phyloP scores from a whole-genome alignment of 106 monocot species.

The Allium fistulosum region DNA sequence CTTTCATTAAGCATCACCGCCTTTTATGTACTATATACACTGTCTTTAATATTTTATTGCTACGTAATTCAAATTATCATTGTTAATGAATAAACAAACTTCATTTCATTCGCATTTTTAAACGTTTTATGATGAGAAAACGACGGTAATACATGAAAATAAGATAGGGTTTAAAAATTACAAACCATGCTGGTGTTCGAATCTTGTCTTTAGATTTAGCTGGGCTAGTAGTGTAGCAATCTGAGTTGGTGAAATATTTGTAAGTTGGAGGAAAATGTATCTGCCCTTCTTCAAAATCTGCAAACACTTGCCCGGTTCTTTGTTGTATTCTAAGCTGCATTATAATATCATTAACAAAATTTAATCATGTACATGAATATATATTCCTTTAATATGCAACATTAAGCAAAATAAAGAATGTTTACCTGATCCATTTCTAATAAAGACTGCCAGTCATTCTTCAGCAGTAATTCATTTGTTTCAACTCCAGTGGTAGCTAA shows the following conservation, averaged over 20 bases:
- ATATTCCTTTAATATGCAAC: not conserved
- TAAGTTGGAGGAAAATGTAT: constrained; percentile 86
- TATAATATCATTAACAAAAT: not conserved
- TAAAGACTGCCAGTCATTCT: constrained; percentile 56
- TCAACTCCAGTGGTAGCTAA: constrained; percentile 24
- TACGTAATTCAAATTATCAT: no score
- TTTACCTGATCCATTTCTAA: constrained; percentile 75
- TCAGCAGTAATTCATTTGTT: constrained; percentile 31
- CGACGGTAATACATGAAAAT: not conserved
- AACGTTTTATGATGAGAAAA: not conserved
- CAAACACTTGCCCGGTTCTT: constrained; percentile 54
- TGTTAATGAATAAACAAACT: not conserved
- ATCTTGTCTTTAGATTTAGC: constrained; percentile 43
- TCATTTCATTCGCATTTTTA: not conserved
- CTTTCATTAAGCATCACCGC: no score
- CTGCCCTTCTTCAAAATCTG: constrained; percentile 75
- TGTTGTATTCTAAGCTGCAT: constrained; percentile 50
- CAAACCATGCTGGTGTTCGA: constrained; percentile 78
- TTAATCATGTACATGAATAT: not conserved
- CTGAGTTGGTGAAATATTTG: constrained; percentile 64
- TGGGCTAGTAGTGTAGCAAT: constrained; percentile 31
- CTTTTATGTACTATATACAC: not conserved
- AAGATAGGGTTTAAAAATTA: not conserved
- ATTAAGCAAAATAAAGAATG: not conserved
- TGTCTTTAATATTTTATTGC: not conserved